These are phyloP conservation scores for Taphrina wiesneri DNA, from an alignment of 1,139 yeast genomes.

Conservation along the genomic window DNA sequence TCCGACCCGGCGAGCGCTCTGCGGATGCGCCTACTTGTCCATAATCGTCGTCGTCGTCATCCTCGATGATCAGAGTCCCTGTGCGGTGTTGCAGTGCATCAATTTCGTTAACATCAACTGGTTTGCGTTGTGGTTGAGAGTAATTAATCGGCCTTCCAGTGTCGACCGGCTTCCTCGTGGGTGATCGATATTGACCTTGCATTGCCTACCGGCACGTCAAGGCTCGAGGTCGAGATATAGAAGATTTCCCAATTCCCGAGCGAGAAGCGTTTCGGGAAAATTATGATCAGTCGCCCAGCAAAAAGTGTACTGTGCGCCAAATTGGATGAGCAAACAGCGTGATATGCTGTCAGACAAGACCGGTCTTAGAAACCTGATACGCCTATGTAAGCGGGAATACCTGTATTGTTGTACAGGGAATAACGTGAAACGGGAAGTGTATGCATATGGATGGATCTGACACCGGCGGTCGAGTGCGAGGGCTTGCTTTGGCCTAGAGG, in stretches of 20 bases:
- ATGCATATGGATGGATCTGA: not conserved
- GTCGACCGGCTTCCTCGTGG: constrained; percentile 13
- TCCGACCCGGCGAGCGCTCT: constrained; percentile 9
- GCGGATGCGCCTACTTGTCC: constrained; percentile 10
- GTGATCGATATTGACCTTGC: constrained; percentile 1
- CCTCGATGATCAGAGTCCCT: not conserved
- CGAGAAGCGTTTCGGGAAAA: not conserved
- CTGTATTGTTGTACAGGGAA: not conserved
- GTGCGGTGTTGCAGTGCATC: not conserved
- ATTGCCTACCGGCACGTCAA: not conserved
- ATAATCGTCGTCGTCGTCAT: constrained; percentile 5
- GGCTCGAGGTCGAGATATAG: not conserved
- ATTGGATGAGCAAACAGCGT: too few relatives aligned
- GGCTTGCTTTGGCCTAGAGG: not conserved
- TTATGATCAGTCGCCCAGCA: not conserved
- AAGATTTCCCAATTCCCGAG: not conserved
- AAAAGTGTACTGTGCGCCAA: not conserved
- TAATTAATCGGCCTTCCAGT: constrained; percentile 4
- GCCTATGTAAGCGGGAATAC: not conserved
- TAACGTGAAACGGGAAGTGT: not conserved
- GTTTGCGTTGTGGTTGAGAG: constrained; percentile 7
- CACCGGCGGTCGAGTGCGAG: not conserved
- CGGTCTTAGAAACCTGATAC: not conserved
- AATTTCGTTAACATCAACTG: not conserved
- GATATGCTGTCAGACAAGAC: not conserved